Base-by-base conservation (phyloP, 2,329 filamentous ascomycete species). In the Venturia aucupariae region DNA sequence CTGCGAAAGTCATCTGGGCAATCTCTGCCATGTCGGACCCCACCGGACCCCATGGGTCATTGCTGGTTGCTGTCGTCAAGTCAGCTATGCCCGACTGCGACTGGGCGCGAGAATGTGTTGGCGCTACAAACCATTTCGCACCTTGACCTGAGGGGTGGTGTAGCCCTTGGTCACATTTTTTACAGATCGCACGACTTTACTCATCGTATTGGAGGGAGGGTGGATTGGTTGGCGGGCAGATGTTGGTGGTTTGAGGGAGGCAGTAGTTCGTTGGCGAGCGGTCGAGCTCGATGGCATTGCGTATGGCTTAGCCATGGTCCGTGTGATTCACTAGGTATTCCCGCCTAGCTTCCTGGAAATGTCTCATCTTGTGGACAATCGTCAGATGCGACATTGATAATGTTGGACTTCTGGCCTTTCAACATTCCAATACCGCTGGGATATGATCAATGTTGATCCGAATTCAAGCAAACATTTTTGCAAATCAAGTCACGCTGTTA, bases 21-120 rank as follows among this genome's bases (percentile, higher is more conserved):
- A 99, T 97, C 79, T 99, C 94, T 78, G 90, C 90, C 94, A 99
- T 97, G 76, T 99, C 93, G 66, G 92, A 96, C 66, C 94, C 94
- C 54, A 93, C 96, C 62, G 94, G 94, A 69, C 94, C 94, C 94
- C 94, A 99, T 79, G 92, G 90, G 74, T 97, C 94, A 76, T 99
- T 99, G 79, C 92, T 97, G 67, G 94, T 99, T 68, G 94, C 94
- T 97, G 75, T 66, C 44, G 60, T 35, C 42, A 62, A 17, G 46
- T 54, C n/a, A 62, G 61, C 27, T 27, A 51, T 62, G 61, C 30
- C 51, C 30, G 32, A 13, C 35, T 35, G 3, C 51, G 51, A 30
- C 27, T 57, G 51, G 30, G 51, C 51, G 51, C 22, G 44, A 67
- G 54, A 15, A n/a, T n/a, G 60, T 66, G 15, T 46, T 48, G 17